Percentiles rank a stretch among this genome's conserved stretches.
Evolutionary conservation across 2,329 filamentous ascomycete species (phyloP).

Genomic region (Alternaria sp.): DNA sequence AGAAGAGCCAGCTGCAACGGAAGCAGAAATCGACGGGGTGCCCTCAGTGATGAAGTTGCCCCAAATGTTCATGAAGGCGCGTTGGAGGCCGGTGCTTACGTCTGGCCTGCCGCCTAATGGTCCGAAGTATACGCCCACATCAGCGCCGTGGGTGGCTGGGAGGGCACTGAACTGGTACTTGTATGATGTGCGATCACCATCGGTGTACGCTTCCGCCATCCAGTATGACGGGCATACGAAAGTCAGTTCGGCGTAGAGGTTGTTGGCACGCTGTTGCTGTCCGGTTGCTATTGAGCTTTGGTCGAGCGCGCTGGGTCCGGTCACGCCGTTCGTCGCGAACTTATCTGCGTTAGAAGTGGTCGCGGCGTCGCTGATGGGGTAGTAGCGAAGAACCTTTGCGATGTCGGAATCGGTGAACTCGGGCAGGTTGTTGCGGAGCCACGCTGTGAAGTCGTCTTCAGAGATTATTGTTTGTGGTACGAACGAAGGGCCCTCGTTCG

Average conservation of each 20-base stretch:
- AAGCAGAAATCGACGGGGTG: not conserved
- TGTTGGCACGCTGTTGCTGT: constrained; percentile 60
- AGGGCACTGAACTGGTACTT: constrained; percentile 33
- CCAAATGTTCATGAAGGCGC: constrained; percentile 7
- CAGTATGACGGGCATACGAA: constrained; percentile 65
- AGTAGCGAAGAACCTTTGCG: constrained; percentile 47
- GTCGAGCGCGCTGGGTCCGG: constrained; percentile 56
- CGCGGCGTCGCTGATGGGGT: constrained; percentile 27
- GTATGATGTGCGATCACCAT: constrained; percentile 6
- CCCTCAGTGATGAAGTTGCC: constrained; percentile 12
- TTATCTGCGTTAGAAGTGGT: constrained; percentile 8
- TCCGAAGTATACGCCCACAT: constrained; percentile 26
- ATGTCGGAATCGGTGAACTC: constrained; percentile 43
- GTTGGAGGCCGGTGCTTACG: not conserved
- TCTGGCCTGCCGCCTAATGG: not conserved
- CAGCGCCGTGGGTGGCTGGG: constrained; percentile 21
- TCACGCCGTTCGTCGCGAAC: constrained; percentile 44
- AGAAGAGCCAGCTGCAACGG: not conserved
- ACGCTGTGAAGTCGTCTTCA: constrained; percentile 48
- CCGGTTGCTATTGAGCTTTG: constrained; percentile 58
- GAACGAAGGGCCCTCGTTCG: constrained; percentile 59
- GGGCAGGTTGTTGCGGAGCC: constrained; percentile 54
- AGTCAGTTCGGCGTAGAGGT: constrained; percentile 62
- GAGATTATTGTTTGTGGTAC: constrained; percentile 53
- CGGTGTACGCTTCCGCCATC: constrained; percentile 56